Conservation (phyloP, 1,139 yeast species). For the Suhomyces yuchorum region DNA sequence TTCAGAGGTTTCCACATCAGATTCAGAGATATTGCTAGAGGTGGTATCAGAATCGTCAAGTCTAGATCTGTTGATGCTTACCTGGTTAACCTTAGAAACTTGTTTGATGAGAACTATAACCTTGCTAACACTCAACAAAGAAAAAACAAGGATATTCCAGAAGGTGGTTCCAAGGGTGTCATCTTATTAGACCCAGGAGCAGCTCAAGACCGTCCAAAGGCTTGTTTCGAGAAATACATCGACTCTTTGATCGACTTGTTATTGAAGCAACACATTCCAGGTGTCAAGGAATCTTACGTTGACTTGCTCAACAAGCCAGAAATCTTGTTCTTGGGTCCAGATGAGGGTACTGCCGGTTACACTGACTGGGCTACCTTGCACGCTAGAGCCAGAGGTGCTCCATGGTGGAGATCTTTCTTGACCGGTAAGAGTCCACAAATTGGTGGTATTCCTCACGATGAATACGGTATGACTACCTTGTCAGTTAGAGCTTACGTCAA, state of each 20-base stretch:
- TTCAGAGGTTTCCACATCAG: conserved; percentile 97
- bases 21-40: conserved; percentile 96
- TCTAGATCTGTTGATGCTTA: conserved; percentile 86
- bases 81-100: conserved; percentile 78
- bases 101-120: conserved; percentile 95
- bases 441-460: conserved; percentile 99
- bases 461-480: conserved; percentile 95
- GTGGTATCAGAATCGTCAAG: conserved; percentile 95
- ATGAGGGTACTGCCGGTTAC: conserved; percentile 94
- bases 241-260: conserved; percentile 88
- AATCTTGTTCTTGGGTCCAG: conserved; percentile 96
- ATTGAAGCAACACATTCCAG: conserved; percentile 71
- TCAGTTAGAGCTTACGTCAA: conserved; percentile 93
- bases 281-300: conserved; percentile 81
- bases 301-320: conserved; percentile 84
- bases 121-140: conserved; percentile 96
- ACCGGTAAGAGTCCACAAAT: conserved; percentile 91
- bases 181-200: conserved; percentile 78
- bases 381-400: conserved; percentile 90
- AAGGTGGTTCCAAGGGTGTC: conserved; percentile 99
- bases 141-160: conserved; percentile 97
- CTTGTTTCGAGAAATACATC: conserved; percentile 89
- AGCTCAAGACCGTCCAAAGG: conserved; percentile 80
- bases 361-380: conserved; percentile 99
- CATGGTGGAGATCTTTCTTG: conserved; percentile 98